Base-by-base conservation (phyloP, 129 eudicot species). In the Flaveria bidentis region DNA sequence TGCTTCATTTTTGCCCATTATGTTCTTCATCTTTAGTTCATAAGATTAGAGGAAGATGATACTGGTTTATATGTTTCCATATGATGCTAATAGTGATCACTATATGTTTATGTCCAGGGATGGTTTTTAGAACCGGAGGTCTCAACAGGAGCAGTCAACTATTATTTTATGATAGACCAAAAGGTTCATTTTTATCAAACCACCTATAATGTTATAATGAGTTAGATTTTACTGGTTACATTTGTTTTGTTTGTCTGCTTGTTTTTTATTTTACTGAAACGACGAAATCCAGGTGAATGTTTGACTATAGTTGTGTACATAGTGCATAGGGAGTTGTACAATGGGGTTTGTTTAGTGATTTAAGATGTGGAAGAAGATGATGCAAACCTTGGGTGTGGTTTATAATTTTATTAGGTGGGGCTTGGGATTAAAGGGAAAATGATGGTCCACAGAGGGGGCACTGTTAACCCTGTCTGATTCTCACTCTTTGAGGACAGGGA, bases 371-470 rank as follows among this genome's bases (percentile, higher is more conserved):
- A 25, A 17, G 12, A 41, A 10, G 20, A 41, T 33, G 67, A 69
- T 49, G 84, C 6, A 33, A 36, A 36, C 41, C 41, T 36, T 36
- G 42, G 75, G 81, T 33, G 23, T 64, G 47, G 23, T 64, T 64
- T 33, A 33, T 15, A 13, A 67, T 77, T 73, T 23, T 53, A 28
- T 73, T 73, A 78, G 84, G 86, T 87, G 91, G 80, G 86, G 82
- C 41, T 75, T 77, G 72, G 74, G 76, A 74, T 81, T 82, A 84
- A 87, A 84, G 85, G 78, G 83, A 81, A 52, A 80, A 84, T 82
- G 83, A 82, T 79, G 91, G 86, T 82, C 86, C 91, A 81, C 76
- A 74, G 81, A 49, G 72, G 53, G 62, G 60, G 76, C 76, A 86
- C 86, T 83, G 77, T 73, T 80, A 55, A 73, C 60, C 77, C 65